Conservation (phyloP, 1,284 basidiomycete genomes). For the Pseudozyma pruni region DNA sequence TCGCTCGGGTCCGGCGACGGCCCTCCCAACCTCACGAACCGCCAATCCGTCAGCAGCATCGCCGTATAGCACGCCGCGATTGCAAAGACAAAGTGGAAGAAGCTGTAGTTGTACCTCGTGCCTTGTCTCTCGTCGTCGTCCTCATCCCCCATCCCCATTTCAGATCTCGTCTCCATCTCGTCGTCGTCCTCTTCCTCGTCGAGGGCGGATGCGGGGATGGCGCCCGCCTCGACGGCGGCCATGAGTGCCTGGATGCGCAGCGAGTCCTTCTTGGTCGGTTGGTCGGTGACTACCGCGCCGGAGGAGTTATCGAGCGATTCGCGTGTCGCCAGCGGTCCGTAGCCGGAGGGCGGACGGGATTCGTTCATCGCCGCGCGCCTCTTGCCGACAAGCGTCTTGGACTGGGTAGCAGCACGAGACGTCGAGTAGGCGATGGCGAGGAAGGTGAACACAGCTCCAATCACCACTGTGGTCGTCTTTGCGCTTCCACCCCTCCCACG, state of each 20-base stretch:
- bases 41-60: conserved; percentile 97
- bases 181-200: conserved; percentile 80
- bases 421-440: conserved; percentile 98
- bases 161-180: conserved; percentile 74
- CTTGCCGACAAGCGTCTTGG: conserved; percentile 84
- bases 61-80: conserved; percentile 98
- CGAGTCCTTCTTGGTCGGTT: conserved; percentile 85
- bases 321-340: conserved; percentile 58
- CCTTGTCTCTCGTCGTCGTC: conserved; percentile 92
- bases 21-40: conserved; percentile 56
- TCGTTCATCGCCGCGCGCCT: conserved; percentile 71
- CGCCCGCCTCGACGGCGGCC: conserved; percentile 93
- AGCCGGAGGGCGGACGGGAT: conserved; percentile 68
- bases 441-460: conserved; percentile 96
- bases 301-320: conserved; percentile 45
- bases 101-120: conserved; percentile 98
- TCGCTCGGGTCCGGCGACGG: conserved; percentile 67
- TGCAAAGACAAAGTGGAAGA: conserved; percentile 98
- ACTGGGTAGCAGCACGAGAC: conserved; percentile 92
- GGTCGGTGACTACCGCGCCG: conserved; percentile 78
- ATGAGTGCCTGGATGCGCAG: conserved; percentile 93
- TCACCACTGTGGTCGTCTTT: conserved; percentile 84
- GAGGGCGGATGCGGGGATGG: conserved; percentile 91
- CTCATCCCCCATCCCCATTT: conserved; percentile 77
- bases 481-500: conserved; percentile 75